Evolutionary conservation across 2,329 filamentous ascomycete species (phyloP).

Genomic region (Fragosphaeria purpurea): DNA sequence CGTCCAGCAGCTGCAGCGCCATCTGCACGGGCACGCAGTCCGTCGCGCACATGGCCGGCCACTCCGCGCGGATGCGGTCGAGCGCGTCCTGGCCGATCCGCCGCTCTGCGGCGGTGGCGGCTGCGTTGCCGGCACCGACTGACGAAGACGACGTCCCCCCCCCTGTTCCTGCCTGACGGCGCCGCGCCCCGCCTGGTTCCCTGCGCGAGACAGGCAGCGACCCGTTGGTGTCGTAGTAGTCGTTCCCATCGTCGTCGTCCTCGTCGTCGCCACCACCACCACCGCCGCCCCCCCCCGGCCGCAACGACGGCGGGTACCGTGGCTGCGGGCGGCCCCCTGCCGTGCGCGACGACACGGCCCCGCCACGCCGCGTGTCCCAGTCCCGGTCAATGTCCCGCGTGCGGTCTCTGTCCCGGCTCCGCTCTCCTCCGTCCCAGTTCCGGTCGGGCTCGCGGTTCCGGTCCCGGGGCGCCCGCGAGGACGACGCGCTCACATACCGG

Average conservation of each 20-base stretch:
- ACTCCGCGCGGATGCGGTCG: slow-evolving; percentile 75
- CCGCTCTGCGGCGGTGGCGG: slow-evolving; percentile 39
- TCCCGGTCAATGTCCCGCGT: too few species aligned
- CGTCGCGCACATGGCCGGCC: slow-evolving; percentile 82
- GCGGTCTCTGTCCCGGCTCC: too few species aligned
- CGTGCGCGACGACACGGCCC: too few species aligned
- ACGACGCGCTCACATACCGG: slow-evolving; percentile 13
- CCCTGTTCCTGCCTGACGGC: neutral
- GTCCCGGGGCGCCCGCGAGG: slow-evolving; percentile 1
- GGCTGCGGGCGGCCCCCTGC: neutral
- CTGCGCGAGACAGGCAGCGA: too few species aligned
- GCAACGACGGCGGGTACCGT: neutral
- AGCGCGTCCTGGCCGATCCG: slow-evolving; percentile 54
- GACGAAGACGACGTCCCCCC: too few species aligned
- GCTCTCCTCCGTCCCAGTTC: too few species aligned
- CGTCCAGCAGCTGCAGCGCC: slow-evolving; percentile 88
- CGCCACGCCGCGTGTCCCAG: too few species aligned
- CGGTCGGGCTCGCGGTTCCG: too few species aligned
- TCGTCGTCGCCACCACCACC: slow-evolving; percentile 1
- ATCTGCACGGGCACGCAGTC: slow-evolving; percentile 90
- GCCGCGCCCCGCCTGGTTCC: neutral
- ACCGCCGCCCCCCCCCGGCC: neutral
- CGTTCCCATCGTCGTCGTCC: slow-evolving; percentile 3
- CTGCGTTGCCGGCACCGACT: neutral
- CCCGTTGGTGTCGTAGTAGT: slow-evolving; percentile 7